Evolutionary conservation across 129 eudicot species (phyloP).

Genomic region (Chrysanthemum lavandulifolium): DNA sequence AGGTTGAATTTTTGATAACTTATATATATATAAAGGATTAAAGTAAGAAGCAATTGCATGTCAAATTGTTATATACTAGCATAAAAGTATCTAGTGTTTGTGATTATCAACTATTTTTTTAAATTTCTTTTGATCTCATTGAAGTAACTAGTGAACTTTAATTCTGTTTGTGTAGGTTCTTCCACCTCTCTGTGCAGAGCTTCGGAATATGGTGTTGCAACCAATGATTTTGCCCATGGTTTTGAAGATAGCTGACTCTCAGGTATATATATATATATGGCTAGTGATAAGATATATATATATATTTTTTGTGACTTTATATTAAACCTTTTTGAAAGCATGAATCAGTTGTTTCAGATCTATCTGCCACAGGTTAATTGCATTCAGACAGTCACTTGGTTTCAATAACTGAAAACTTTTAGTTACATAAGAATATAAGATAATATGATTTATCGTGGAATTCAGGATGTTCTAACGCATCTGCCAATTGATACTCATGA

Average conservation of each 20-base stretch:
- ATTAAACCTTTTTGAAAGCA: slow-evolving; percentile 12
- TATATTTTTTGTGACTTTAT: background rate
- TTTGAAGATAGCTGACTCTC: slow-evolving; percentile 90
- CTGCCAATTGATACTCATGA: no score
- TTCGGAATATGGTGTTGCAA: slow-evolving; percentile 93
- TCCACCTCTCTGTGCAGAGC: slow-evolving; percentile 99
- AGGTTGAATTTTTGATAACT: slow-evolving; percentile 47
- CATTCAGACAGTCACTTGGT: background rate
- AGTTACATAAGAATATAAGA: no score
- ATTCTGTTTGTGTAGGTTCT: slow-evolving; percentile 68
- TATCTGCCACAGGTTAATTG: background rate
- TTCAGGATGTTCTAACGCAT: no score
- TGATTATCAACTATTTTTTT: background rate
- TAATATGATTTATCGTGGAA: no score
- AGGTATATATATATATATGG: slow-evolving; percentile 42
- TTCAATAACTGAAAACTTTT: no score
- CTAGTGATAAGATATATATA: slow-evolving; percentile 6
- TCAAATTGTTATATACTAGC: background rate
- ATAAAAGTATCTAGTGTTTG: background rate
- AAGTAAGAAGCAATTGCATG: slow-evolving; percentile 17
- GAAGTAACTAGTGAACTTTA: slow-evolving; percentile 13
- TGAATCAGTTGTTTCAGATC: slow-evolving; percentile 6
- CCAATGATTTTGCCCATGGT: slow-evolving; percentile 99
- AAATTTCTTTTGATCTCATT: slow-evolving; percentile 4
- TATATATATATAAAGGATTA: background rate